Conservation (phyloP, 2,329 filamentous ascomycete species). For the Colletotrichum sublineola region DNA sequence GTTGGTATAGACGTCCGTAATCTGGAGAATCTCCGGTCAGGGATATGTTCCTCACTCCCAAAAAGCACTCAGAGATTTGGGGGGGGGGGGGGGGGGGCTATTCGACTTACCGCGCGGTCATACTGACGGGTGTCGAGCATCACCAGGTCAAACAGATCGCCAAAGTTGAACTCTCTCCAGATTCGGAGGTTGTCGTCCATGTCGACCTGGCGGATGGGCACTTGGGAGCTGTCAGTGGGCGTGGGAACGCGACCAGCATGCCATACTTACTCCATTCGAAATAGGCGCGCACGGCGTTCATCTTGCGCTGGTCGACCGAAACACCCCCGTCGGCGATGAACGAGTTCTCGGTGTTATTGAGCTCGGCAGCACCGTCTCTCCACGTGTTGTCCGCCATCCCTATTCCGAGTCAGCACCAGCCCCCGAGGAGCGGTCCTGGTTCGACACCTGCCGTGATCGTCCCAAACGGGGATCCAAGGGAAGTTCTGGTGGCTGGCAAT, state of each 20-base stretch:
- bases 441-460: slow-evolving; percentile 63
- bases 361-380: slow-evolving; percentile 69
- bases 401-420: slow-evolving; percentile 44
- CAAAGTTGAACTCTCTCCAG: slow-evolving; percentile 76
- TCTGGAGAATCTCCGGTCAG: slow-evolving; percentile 1
- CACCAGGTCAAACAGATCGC: slow-evolving; percentile 74
- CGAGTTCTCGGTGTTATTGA: slow-evolving; percentile 76
- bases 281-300: slow-evolving; percentile 79
- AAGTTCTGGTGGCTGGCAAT: slow-evolving; percentile 57
- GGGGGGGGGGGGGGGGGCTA: too few relatives aligned
- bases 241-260: neutral
- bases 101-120: slow-evolving; percentile 59
- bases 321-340: slow-evolving; percentile 71
- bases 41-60: too few relatives aligned
- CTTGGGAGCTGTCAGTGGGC: slow-evolving; percentile 7
- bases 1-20: slow-evolving; percentile 65
- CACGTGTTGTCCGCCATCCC: slow-evolving; percentile 75
- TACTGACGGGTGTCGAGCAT: slow-evolving; percentile 79
- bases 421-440: too few relatives aligned
- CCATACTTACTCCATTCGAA: slow-evolving; percentile 68
- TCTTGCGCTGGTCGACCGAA: slow-evolving; percentile 79
- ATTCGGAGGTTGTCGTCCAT: slow-evolving; percentile 78
- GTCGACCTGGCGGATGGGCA: slow-evolving; percentile 64
- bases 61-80: too few relatives aligned
- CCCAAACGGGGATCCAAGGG: slow-evolving; percentile 62